These are phyloP conservation scores for Xerocomus minutiporus DNA, from an alignment of 1,284 basidiomycete genomes.

Conservation along the genomic window DNA sequence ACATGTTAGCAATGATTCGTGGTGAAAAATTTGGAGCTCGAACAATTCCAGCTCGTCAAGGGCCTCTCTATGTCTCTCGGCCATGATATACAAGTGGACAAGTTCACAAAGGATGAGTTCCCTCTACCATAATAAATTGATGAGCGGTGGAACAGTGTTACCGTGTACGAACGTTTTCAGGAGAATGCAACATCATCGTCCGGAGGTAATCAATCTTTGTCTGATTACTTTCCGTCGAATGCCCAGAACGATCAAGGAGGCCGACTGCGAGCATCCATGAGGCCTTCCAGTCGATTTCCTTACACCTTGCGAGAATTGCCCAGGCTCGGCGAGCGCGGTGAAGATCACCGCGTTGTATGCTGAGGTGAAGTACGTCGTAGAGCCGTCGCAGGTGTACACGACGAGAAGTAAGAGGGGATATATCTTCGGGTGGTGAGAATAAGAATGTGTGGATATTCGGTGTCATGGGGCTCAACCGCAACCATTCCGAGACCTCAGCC, in stretches of 20 bases:
- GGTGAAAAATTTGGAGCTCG: conserved; percentile 24
- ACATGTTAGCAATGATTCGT: conserved; percentile 6
- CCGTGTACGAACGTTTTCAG: conserved; percentile 51
- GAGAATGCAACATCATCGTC: conserved; percentile 62
- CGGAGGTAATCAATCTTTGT: conserved; percentile 59
- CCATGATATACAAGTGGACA: conserved; percentile 59
- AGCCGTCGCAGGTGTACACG: conserved; percentile 69
- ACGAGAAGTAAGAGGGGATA: conserved; percentile 47
- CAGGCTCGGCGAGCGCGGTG: conserved; percentile 69
- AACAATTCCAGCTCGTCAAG: conserved; percentile 83
- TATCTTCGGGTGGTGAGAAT: conserved; percentile 50
- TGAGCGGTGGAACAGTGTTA: conserved; percentile 12
- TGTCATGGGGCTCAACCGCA: conserved; percentile 13
- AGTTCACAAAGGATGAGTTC: conserved; percentile 73
- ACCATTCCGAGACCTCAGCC: not conserved
- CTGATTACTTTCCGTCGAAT: conserved; percentile 29
- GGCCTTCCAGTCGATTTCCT: conserved; percentile 73
- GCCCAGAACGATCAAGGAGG: conserved; percentile 43
- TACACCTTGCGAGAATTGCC: conserved; percentile 77
- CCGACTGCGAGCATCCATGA: conserved; percentile 72
- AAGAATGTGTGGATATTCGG: conserved; percentile 43
- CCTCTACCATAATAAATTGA: conserved; percentile 45
- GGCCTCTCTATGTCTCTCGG: conserved; percentile 59
- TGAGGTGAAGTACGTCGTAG: conserved; percentile 71
- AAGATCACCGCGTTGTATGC: conserved; percentile 65